Evolutionary conservation across 73 alveolate genomes (phyloP).

Genomic region (Paramecium sexaurelia): DNA sequence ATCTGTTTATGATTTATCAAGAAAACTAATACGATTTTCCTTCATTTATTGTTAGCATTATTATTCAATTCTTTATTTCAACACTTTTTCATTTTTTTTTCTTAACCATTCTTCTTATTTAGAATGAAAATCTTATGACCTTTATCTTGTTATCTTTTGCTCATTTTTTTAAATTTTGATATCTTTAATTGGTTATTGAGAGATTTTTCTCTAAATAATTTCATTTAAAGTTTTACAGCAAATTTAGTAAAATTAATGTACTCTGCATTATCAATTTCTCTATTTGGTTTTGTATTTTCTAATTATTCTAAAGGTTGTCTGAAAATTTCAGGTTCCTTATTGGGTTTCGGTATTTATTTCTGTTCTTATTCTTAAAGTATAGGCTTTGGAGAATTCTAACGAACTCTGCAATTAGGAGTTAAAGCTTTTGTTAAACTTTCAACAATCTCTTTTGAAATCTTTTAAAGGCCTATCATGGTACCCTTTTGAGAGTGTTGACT

Average conservation of each 20-base stretch:
- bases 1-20: conserved; percentile 20
- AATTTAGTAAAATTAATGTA: conserved; percentile 31
- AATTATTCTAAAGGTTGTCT: neutral
- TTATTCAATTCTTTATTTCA: conserved; percentile 9
- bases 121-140: conserved; percentile 11
- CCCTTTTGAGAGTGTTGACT: neutral
- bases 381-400: conserved; percentile 11
- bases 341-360: neutral
- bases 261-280: neutral
- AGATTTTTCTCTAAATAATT: neutral
- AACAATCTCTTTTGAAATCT: neutral
- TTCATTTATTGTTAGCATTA: neutral
- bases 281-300: neutral
- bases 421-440: conserved; percentile 35
- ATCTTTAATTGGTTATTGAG: neutral
- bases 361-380: neutral
- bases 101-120: conserved; percentile 48
- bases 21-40: neutral
- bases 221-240: neutral
- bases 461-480: neutral
- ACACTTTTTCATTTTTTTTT: conserved; percentile 2
- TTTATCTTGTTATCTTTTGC: conserved; percentile 15
- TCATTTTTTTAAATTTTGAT: neutral
- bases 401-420: conserved; percentile 45
- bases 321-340: neutral